These are phyloP conservation scores for Schizothecium vesticola DNA, from an alignment of 495 filamentous ascomycete species.

Conservation along the genomic window DNA sequence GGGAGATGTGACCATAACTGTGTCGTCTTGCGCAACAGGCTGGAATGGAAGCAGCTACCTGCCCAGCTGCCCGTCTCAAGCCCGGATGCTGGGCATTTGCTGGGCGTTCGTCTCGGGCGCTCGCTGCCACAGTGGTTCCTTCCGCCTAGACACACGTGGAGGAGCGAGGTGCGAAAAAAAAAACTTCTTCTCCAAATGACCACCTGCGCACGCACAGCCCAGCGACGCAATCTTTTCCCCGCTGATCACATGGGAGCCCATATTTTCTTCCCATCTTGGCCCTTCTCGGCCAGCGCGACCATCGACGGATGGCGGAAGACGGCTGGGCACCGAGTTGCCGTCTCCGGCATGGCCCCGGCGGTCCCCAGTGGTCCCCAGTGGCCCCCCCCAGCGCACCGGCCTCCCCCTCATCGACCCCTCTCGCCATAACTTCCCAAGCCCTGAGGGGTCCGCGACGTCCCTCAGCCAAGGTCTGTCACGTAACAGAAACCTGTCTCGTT, in stretches of 20 bases:
- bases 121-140: neutral
- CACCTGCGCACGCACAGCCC: slow-evolving; percentile 1
- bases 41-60: slow-evolving; percentile 2
- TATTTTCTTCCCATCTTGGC: neutral
- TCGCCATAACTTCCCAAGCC: slow-evolving; percentile 4
- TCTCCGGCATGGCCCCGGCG: slow-evolving; percentile 16
- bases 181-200: slow-evolving; percentile 1
- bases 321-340: slow-evolving; percentile 11
- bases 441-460: neutral
- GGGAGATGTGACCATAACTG: neutral
- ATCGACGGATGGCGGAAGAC: neutral
- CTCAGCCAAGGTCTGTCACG: slow-evolving; percentile 8
- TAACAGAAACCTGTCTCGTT: slow-evolving; percentile 18
- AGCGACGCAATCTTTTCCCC: slow-evolving; percentile 3
- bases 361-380: neutral
- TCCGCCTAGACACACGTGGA: neutral
- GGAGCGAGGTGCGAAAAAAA: neutral
- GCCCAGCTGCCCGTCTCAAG: neutral
- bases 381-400: neutral
- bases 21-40: neutral
- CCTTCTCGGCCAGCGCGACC: neutral
- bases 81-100: neutral
- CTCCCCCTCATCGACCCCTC: slow-evolving; percentile 22
- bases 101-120: no score
- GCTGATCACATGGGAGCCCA: slow-evolving; percentile 9